Conservation (phyloP, 1,284 basidiomycete species). For the Tylopilus sp. region DNA sequence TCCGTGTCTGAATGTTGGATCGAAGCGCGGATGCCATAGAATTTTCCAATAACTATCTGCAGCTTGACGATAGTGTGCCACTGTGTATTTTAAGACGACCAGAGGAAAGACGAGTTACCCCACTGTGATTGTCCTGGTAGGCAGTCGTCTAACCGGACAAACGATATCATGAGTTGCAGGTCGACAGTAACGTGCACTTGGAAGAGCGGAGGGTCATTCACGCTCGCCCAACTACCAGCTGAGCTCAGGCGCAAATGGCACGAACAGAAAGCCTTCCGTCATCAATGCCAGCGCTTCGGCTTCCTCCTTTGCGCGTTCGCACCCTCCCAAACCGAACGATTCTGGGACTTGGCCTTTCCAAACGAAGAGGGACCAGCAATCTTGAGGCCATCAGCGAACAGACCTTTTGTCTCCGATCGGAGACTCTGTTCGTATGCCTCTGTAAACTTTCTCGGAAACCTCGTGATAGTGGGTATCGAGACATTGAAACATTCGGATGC, state of each 20-base stretch:
- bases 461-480: constrained; percentile 18
- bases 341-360: constrained; percentile 23
- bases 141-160: too few relatives aligned
- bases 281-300: constrained; percentile 25
- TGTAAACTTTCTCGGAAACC: constrained; percentile 24
- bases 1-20: background rate
- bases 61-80: too few relatives aligned
- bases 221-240: background rate
- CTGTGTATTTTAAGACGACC: background rate
- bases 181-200: too few relatives aligned
- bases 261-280: background rate
- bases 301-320: constrained; percentile 12
- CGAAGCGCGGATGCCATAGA: background rate
- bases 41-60: background rate
- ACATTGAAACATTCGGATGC: constrained; percentile 34
- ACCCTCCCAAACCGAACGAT: constrained; percentile 28
- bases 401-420: constrained; percentile 17
- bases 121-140: too few relatives aligned
- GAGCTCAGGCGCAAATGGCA: too few relatives aligned
- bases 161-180: too few relatives aligned
- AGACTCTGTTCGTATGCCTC: constrained; percentile 22
- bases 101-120: background rate
- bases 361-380: constrained; percentile 17
- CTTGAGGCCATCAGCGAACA: constrained; percentile 23
- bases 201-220: too few relatives aligned